A percentile compares a stretch with the other conserved stretches of the same genome.
Conservation (phyloP, 2,329 filamentous ascomycete species). For the Alternaria sp. region DNA sequence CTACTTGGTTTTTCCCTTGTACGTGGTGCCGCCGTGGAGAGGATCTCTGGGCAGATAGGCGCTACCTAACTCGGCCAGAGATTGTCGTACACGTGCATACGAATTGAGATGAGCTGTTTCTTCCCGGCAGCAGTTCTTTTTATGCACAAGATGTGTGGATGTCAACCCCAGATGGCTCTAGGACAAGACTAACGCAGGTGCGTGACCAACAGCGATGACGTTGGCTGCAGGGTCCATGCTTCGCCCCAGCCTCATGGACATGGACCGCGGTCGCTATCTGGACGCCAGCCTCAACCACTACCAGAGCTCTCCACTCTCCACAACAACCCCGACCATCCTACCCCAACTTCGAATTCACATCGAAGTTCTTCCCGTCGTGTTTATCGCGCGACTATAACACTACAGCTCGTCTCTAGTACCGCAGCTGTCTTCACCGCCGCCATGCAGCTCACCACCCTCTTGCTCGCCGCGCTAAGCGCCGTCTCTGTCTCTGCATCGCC, state of each 20-base stretch:
- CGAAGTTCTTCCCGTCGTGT: not conserved
- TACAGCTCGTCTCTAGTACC: not conserved
- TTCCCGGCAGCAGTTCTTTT: not conserved
- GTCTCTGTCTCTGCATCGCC: slow-evolving; percentile 52
- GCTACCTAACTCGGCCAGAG: too few relatives aligned
- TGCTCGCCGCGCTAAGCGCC: slow-evolving; percentile 56
- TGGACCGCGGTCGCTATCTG: slow-evolving; percentile 10
- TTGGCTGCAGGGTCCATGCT: slow-evolving; percentile 16
- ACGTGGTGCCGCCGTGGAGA: too few relatives aligned
- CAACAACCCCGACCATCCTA: slow-evolving; percentile 3
- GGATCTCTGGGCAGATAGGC: too few relatives aligned
- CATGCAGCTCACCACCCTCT: slow-evolving; percentile 48
- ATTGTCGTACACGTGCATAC: too few relatives aligned
- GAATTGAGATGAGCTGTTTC: not conserved
- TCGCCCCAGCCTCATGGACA: slow-evolving; percentile 12
- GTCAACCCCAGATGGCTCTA: slow-evolving; percentile 7
- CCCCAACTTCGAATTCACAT: slow-evolving; percentile 1
- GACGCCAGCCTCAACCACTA: slow-evolving; percentile 16
- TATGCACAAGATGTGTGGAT: not conserved
- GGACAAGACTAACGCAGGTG: slow-evolving; percentile 1
- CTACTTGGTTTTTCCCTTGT: too few relatives aligned
- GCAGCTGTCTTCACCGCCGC: slow-evolving; percentile 12
- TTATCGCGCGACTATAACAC: not conserved
- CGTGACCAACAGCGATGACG: slow-evolving; percentile 18
- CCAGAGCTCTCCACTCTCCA: slow-evolving; percentile 14